phyloP scores from a whole-genome alignment of 176 grass and related monocot species.

The Triticum aestivum region IWGSC_CS_RefSeq_v2.1 NC_057801.1:799447980-799448479 shows the following conservation, averaged over 20 bases:
- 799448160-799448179: slow-evolving; percentile 23
- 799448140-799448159: slow-evolving; percentile 60
- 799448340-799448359: slow-evolving; percentile 44
- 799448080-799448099: slow-evolving; percentile 59
- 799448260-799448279: slow-evolving; percentile 69
- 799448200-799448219: slow-evolving; percentile 60
- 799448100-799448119: slow-evolving; percentile 53
- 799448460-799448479: no score
- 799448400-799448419: slow-evolving; percentile 22
- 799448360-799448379: slow-evolving; percentile 53
- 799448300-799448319: slow-evolving; percentile 13
- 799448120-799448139: slow-evolving; percentile 47
- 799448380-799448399: slow-evolving; percentile 50
- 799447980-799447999: slow-evolving; percentile 75
- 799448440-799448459: no score
- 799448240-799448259: slow-evolving; percentile 77
- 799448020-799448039: slow-evolving; percentile 36
- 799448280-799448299: slow-evolving; percentile 47
- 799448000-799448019: slow-evolving; percentile 65
- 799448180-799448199: slow-evolving; percentile 39
- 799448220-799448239: slow-evolving; percentile 53
- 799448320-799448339: slow-evolving; percentile 16
- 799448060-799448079: slow-evolving; percentile 62
- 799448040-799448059: slow-evolving; percentile 67
- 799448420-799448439: not conserved